phyloP scores from a whole-genome alignment of 2,329 filamentous ascomycete genomes.

The Capronia americana region DNA sequence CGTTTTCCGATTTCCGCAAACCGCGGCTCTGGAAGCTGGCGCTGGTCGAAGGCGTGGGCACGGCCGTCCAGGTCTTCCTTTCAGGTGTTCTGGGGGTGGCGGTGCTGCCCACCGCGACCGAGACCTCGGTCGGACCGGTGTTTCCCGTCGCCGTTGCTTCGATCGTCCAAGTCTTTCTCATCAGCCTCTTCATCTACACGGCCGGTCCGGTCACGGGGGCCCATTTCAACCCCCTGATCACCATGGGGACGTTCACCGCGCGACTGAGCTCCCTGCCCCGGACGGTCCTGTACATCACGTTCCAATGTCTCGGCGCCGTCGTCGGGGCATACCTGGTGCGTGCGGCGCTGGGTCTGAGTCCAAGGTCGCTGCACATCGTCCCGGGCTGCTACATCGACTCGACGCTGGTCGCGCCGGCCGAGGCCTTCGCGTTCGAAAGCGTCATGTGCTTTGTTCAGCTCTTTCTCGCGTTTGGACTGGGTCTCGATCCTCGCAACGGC shows the following conservation, averaged over 20 bases:
- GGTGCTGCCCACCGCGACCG: conserved; percentile 4
- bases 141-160: conserved; percentile 2
- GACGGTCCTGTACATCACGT: conserved; percentile 54
- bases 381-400: conserved; percentile 48
- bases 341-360: conserved; percentile 42
- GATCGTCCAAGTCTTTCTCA: conserved; percentile 40
- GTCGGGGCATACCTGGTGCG: conserved; percentile 53
- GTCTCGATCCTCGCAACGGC: conserved; percentile 60
- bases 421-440: conserved; percentile 58
- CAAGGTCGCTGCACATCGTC: conserved; percentile 42
- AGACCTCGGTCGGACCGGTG: conserved; percentile 4
- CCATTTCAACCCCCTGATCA: conserved; percentile 61
- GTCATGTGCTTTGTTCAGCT: conserved; percentile 54
- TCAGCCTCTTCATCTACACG: conserved; percentile 58
- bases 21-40: conserved; percentile 28
- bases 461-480: conserved; percentile 59
- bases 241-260: conserved; percentile 59
- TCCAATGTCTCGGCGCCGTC: conserved; percentile 54
- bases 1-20: conserved; percentile 2
- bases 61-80: conserved; percentile 35
- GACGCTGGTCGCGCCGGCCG: conserved; percentile 44
- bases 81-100: conserved; percentile 3
- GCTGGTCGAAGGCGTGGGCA: conserved; percentile 49
- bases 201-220: conserved; percentile 57
- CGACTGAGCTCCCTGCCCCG: conserved; percentile 57